Evolutionary conservation across 1,284 basidiomycete genomes (phyloP), one percentile per base, ranked within the genome.

Genomic region (Ustanciosporium gigantosporum): DNA sequence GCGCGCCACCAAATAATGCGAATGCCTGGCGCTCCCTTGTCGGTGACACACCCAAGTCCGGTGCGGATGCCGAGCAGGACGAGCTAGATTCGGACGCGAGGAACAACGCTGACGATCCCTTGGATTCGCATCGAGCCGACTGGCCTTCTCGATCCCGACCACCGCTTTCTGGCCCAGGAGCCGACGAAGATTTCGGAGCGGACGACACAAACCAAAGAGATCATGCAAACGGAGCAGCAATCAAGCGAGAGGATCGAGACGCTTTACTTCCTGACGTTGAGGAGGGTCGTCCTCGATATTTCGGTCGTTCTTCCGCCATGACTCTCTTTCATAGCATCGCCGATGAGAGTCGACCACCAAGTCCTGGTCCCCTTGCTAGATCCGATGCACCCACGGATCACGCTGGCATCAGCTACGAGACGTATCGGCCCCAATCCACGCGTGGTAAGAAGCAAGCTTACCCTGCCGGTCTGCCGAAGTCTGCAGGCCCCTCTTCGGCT

Each of bases 271-370:
- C 68, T 4, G 70, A 73, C 34, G 43, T 71, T 13, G 70, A 73
- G 39, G 70, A 73, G 22, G 70, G 70, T 2, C 38, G 70, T 11
- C 70, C 70, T 15, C 61, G 64, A 20, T 71, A 64, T 44, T 73
- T 60, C 46, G 70, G 70, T 9, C 49, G 52, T 24, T 71, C 66
- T 13, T 70, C 62, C 14, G 62, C 58, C 25, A 48, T 69, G 43
- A 48, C 51, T 13, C 47, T 58, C 19, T 69, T 73, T 25, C 41
- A 64, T 41, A 55, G 36, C 21, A 58, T 65, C 5, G 55, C 49
- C 13, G 55, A 46, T 31, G 64, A 71, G 24, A 66, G 62, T 13
- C 55, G 67, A 25, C 66, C 65, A 16, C 52, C 68, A 3, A 61
- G 68, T 45, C 61, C 61, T 24, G 36, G 46, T 11, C 41, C 56